Evolutionary conservation across 257 asterid genomes (phyloP), one percentile per base, ranked within the genome.

Genomic region (Capsicum baccatum): DNA sequence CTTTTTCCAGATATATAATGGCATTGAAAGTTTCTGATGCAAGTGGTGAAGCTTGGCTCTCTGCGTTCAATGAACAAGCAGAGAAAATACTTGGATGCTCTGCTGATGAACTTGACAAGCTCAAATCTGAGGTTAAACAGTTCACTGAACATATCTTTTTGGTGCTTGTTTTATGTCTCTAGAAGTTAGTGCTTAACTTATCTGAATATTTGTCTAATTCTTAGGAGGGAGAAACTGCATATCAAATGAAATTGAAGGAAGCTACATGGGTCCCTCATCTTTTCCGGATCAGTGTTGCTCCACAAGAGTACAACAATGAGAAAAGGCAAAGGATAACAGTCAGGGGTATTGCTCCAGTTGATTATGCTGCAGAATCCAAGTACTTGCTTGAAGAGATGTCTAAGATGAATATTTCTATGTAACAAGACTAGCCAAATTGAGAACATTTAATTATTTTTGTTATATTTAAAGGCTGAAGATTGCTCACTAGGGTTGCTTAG

Each of bases 1-100:
- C 6, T 12, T 14, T 67, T 80, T 80, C 21, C 92, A 97, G 98
- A 84, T 95, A 95, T 84, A 89, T 93, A 64, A 91, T 94, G 97
- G 90, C 12, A 16, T 89, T 91, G 19, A 94, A 88, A 85, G 96
- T 94, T 85, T 89, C 93, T 54, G 98, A 97, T 91, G 92, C 94
- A 64, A 97, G 96, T 81, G 99, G 95, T 62, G 99, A 97, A 87
- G 98, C 93, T 8, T 97, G 86, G 89, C 85, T 95, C 60, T 92
- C 97, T 11, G 88, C 88, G 3, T 97, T 94, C 92, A 94, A 93
- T 35, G 95, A 92, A 0, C 96, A 92, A 84, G 98, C 97, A 19
- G 98, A 94, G 90, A 89, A 84, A 80, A 91, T 97, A 37, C 83
- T 97, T 6, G 97, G 98, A 12, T 93, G 91, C 85, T 7, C 96